Evolutionary conservation across 768 basidiomycete genomes (phyloP), one percentile per base, ranked within the genome.

Genomic region (Panaeolus papilionaceus): DNA sequence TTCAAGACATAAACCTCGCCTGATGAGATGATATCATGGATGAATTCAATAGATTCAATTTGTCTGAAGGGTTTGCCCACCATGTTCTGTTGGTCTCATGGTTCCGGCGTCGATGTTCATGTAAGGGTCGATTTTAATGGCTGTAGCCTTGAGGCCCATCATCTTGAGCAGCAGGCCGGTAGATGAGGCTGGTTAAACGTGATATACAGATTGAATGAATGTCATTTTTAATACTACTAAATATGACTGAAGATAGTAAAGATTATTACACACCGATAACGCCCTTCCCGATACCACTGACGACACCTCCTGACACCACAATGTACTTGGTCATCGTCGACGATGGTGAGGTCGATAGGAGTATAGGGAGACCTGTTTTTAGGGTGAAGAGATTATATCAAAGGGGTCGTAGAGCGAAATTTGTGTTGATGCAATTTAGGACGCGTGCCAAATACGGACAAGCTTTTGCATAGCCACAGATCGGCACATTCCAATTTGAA

Each of bases 41-140:
- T 26, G 38, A 45, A 54, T 33, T 28, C 26, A 37, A 18, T 65
- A 39, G 40, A 44, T 26, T 23, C 38, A 58, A 45, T 51, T 39
- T n/a, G 49, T 44, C 38, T 14, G 37, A 18, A 61, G 38, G 39
- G 54, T 58, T 62, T 45, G 70, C 90, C 85, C 77, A 94, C 96
- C 97, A 77, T 99, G 97, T 79, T 99, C 97, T 16, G 96, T 97
- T 14, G 97, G 97, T 62, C 95, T 86, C 97, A 99, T 99, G 20
- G 97, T 99, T 40, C 97, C 97, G 26, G 97, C 97, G 85, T 99
- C 97, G 73, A 99, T 98, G 82, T 99, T 99, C 97, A 99, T 99
- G 74, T 99, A 99, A 14, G 97, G 97, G 78, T 99, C 97, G 74
- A 99, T 99, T 82, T 99, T 99, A 85, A 99, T 98, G 11, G 97